Base-by-base conservation (phyloP, 108 stramenopile genomes). In the Thalassiosira profunda region DNA sequence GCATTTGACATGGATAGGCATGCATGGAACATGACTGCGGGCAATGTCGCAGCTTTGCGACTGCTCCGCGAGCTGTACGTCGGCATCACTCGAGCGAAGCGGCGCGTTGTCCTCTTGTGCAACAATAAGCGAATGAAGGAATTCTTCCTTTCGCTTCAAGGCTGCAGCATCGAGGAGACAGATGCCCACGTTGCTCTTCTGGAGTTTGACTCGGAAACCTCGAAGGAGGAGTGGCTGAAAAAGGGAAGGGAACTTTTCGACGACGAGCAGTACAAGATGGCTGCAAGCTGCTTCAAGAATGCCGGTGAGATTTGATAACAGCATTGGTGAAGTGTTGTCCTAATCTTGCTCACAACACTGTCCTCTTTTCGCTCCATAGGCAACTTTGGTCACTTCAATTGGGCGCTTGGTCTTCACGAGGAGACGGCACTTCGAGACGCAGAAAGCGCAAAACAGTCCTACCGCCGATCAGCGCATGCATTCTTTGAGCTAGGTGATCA, bases 51-150 rank as follows among this genome's bases (percentile, higher is more conserved):
- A 45, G 53, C 74, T 30, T 45, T 76, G 8, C 43, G 66, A 0
- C 58, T 76, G 66, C 67, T 76, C 4, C 74, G 74, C 4, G 74
- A 76, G 42, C 59, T 76, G 0, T 76, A 68, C 36, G 74, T 75
- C 17, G 74, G 66, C 7, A 38, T 75, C 3, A 75, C 74, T 3
- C 35, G 74, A n/a, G 74, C 66, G 5, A 53, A 68, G 28, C 57
- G 74, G 2, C 40, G 74, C 7, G 74, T 76, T 12, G 74, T 76
- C 2, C 48, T 76, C 29, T 34, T 76, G 5, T 33, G 41, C 3
- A 56, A 58, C 28, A 58, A 42, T 20, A 28, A 49, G 5, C 46
- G 42, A 21, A 44, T 57, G 55, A 43, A 31, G 30, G 26, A 47
- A 15, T 58, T 53, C 42, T 57, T 76, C 58, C 44, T 36, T 29